These are phyloP conservation scores for Salvia miltiorrhiza DNA, from an alignment of 257 asterid species.

Conservation along the genomic window DNA sequence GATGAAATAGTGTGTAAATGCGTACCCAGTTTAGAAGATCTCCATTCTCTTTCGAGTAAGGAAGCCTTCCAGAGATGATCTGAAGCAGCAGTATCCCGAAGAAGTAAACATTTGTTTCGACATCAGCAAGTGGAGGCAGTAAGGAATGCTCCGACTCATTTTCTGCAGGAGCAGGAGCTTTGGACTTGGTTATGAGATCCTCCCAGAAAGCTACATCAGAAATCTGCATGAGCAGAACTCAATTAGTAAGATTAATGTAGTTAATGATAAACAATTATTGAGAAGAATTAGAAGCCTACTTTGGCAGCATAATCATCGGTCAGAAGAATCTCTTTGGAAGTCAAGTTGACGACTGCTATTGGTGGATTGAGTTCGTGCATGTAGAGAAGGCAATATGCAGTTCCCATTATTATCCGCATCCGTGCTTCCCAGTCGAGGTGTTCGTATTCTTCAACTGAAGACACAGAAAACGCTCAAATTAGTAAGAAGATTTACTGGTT, in stretches of 20 bases:
- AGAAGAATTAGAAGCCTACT: conserved; percentile 37
- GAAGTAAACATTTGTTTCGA: conserved; percentile 55
- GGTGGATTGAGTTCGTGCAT: conserved; percentile 82
- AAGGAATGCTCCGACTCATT: conserved; percentile 44
- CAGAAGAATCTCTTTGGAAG: conserved; percentile 44
- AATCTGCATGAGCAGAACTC: conserved; percentile 41
- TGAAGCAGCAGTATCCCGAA: conserved; percentile 73
- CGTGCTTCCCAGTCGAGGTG: conserved; percentile 87
- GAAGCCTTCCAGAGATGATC: conserved; percentile 61
- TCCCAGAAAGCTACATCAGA: conserved; percentile 70
- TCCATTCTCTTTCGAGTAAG: conserved; percentile 59
- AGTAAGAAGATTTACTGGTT: background rate
- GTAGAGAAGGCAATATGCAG: conserved; percentile 72
- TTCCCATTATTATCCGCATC: conserved; percentile 84
- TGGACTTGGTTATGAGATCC: conserved; percentile 50
- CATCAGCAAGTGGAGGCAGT: conserved; percentile 52
- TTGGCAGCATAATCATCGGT: conserved; percentile 97
- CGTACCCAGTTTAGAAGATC: conserved; percentile 60
- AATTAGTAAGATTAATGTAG: background rate
- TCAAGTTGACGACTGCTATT: conserved; percentile 46
- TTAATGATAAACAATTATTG: background rate
- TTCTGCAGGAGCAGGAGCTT: conserved; percentile 31
- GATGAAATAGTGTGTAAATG: background rate
- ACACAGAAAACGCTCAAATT: background rate
- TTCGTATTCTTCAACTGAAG: conserved; percentile 70